phyloP scores from a whole-genome alignment of 192 early-diverging fungal species.

The Podochytrium sp. region DNA sequence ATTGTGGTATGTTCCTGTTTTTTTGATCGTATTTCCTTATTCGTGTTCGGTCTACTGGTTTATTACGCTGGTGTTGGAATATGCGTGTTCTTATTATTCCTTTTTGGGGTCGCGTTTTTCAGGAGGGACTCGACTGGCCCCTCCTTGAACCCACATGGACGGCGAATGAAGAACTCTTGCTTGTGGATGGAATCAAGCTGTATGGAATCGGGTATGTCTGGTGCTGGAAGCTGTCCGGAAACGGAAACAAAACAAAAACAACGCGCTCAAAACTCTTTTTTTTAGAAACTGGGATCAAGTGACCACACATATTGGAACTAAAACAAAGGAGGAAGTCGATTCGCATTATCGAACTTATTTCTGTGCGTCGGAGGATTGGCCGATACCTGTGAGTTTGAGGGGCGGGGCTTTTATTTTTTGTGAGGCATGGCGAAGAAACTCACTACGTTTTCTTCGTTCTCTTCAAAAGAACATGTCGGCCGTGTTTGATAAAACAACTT shows the following conservation, averaged over 20 bases:
- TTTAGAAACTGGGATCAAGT: slow-evolving; percentile 89
- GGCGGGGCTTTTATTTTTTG: background rate
- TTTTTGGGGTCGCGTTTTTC: background rate
- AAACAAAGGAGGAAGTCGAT: slow-evolving; percentile 84
- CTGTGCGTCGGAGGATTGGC: slow-evolving; percentile 76
- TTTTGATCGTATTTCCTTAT: background rate
- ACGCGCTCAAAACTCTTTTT: no score
- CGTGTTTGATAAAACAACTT: slow-evolving; percentile 57
- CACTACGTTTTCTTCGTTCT: background rate
- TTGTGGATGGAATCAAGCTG: slow-evolving; percentile 89
- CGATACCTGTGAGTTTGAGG: slow-evolving; percentile 77
- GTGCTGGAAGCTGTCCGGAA: background rate
- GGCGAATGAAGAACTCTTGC: slow-evolving; percentile 92
- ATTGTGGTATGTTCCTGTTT: slow-evolving; percentile 68
- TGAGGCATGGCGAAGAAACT: background rate
- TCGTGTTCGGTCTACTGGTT: background rate
- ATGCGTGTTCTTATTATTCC: slow-evolving; percentile 16
- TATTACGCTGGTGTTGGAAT: background rate
- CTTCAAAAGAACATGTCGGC: slow-evolving; percentile 64
- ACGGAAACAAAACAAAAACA: no score
- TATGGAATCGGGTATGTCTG: slow-evolving; percentile 79
- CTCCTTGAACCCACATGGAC: slow-evolving; percentile 92
- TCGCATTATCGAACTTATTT: slow-evolving; percentile 90
- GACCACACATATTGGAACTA: slow-evolving; percentile 90
- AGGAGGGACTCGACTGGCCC: slow-evolving; percentile 84